These are phyloP conservation scores for Rhizophagus clarus DNA, from an alignment of 192 early-diverging fungal genomes.

Conservation along the genomic window DNA sequence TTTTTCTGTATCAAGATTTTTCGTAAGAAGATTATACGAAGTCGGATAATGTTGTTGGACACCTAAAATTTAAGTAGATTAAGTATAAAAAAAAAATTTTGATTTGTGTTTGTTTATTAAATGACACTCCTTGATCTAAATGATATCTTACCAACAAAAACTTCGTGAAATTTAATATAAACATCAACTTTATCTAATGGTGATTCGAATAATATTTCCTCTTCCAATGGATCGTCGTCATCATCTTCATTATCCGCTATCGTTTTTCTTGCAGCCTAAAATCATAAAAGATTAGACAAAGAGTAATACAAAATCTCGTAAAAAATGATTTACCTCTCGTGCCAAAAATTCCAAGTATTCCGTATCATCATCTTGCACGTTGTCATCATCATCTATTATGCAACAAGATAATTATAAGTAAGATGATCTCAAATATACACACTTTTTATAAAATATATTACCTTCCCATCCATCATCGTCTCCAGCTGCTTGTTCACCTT, in stretches of 20 bases:
- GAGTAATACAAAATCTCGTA: not conserved
- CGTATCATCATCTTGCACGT: slow-evolving; percentile 44
- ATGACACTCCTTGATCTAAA: not conserved
- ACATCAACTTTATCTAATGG: slow-evolving; percentile 78
- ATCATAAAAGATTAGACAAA: not conserved
- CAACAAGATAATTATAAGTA: not conserved
- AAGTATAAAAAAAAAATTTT: not conserved
- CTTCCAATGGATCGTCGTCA: slow-evolving; percentile 66
- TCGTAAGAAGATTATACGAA: slow-evolving; percentile 59
- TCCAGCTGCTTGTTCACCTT: slow-evolving; percentile 56
- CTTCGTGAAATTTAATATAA: slow-evolving; percentile 71
- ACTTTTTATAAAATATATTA: slow-evolving; percentile 32
- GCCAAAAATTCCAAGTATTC: slow-evolving; percentile 49
- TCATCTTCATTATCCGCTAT: slow-evolving; percentile 68
- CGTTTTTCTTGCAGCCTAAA: slow-evolving; percentile 22
- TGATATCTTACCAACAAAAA: slow-evolving; percentile 54
- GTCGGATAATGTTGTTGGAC: slow-evolving; percentile 58
- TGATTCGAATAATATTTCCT: slow-evolving; percentile 77
- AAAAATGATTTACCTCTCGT: slow-evolving; percentile 37
- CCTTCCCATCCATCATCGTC: slow-evolving; percentile 45
- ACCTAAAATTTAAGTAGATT: slow-evolving; percentile 23
- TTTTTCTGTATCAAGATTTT: slow-evolving; percentile 53
- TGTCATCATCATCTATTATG: slow-evolving; percentile 42
- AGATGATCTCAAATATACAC: slow-evolving; percentile 6
- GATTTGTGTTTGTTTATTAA: not conserved